Conservation (phyloP, 306 rosid genomes). For the Clitoria ternatea region DNA sequence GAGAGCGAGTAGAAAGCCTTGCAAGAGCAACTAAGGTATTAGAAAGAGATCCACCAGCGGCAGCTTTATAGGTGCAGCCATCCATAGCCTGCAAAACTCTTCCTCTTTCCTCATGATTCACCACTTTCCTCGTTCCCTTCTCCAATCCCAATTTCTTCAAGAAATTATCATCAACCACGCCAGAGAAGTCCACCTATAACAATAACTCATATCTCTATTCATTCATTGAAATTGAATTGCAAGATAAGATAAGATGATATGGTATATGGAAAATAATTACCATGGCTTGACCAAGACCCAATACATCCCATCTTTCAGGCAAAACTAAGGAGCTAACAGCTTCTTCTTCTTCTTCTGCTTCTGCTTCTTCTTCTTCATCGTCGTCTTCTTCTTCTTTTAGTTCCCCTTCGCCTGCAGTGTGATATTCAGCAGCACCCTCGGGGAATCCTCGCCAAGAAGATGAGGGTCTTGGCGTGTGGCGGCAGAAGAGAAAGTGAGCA, state of each 20-base stretch:
- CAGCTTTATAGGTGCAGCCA: constrained; percentile 95
- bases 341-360: constrained; percentile 35
- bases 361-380: constrained; percentile 16
- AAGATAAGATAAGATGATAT: too few species aligned
- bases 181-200: constrained; percentile 90
- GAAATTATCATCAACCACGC: constrained; percentile 73
- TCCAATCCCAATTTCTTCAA: constrained; percentile 71
- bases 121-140: constrained; percentile 82
- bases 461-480: neutral
- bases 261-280: constrained; percentile 36
- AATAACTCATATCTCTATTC: too few species aligned
- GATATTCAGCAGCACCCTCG: constrained; percentile 2
- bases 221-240: too few species aligned
- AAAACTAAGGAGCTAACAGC: constrained; percentile 30
- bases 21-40: constrained; percentile 92
- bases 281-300: constrained; percentile 99
- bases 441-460: constrained; percentile 12
- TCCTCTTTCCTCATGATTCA: constrained; percentile 94
- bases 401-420: constrained; percentile 31
- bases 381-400: constrained; percentile 30
- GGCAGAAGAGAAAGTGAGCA: constrained; percentile 21
- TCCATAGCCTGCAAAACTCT: constrained; percentile 94
- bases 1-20: constrained; percentile 62
- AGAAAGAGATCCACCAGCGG: constrained; percentile 97
- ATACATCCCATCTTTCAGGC: constrained; percentile 85